Percentiles rank a stretch among this genome's conserved stretches.
Evolutionary conservation across 768 basidiomycete genomes (phyloP).

Genomic region (Tricholoma saponaceum): DNA sequence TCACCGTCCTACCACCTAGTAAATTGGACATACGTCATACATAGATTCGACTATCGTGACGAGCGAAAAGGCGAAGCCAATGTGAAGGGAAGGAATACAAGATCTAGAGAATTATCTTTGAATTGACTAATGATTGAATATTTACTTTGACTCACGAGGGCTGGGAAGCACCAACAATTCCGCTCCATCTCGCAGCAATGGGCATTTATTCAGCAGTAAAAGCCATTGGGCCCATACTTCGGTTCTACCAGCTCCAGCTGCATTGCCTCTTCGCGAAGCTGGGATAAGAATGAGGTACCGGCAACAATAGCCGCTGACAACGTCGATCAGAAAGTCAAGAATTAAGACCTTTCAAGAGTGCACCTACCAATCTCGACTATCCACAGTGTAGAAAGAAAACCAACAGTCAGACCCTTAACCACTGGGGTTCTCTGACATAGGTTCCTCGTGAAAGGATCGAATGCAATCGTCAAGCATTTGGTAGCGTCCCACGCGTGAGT

Average conservation of each 20-base stretch:
- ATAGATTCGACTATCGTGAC: no score
- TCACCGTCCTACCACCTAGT: no score
- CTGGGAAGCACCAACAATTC: neutral
- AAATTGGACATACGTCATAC: no score
- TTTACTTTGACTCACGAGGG: neutral
- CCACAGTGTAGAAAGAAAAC: slow-evolving; percentile 12
- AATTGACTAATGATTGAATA: neutral
- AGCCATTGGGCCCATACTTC: slow-evolving; percentile 9
- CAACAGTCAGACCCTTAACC: slow-evolving; percentile 9
- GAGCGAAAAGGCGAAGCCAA: no score
- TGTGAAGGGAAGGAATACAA: neutral
- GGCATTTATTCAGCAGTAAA: slow-evolving; percentile 5
- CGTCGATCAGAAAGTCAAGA: neutral
- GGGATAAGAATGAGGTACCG: slow-evolving; percentile 10
- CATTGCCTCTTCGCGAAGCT: slow-evolving; percentile 9
- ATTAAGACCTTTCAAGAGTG: neutral
- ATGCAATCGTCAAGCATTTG: slow-evolving; percentile 5
- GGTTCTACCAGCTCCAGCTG: slow-evolving; percentile 7
- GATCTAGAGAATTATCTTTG: neutral
- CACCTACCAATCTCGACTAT: slow-evolving; percentile 13
- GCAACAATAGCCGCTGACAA: slow-evolving; percentile 7
- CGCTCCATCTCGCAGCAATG: neutral
- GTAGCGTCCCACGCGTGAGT: slow-evolving; percentile 7
- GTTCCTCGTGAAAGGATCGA: slow-evolving; percentile 10
- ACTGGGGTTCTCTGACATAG: slow-evolving; percentile 11